Evolutionary conservation across 1,284 basidiomycete genomes (phyloP).

Genomic region (Exobasidium cylindrosporum): DNA sequence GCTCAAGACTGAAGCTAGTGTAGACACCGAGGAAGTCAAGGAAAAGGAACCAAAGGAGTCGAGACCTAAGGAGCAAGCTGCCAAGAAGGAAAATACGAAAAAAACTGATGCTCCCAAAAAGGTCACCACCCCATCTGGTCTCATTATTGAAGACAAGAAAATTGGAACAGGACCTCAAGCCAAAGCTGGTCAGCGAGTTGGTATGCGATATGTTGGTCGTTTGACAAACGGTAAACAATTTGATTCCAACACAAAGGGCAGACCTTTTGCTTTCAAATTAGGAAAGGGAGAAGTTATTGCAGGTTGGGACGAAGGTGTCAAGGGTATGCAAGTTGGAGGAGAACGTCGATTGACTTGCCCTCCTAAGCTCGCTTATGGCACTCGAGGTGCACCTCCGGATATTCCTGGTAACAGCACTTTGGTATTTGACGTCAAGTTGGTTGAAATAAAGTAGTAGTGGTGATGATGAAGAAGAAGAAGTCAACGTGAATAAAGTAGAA

Average conservation of each 20-base stretch:
- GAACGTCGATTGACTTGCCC: slow-evolving; percentile 81
- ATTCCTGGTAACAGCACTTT: slow-evolving; percentile 61
- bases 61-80: slow-evolving; percentile 44
- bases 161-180: slow-evolving; percentile 76
- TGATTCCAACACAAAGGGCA: slow-evolving; percentile 83
- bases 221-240: slow-evolving; percentile 80
- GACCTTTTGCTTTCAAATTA: slow-evolving; percentile 81
- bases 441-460: slow-evolving; percentile 57
- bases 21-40: slow-evolving; percentile 28
- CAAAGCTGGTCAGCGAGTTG: slow-evolving; percentile 78
- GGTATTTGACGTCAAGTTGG: slow-evolving; percentile 62
- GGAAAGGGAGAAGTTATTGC: slow-evolving; percentile 89
- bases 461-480: neutral
- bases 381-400: slow-evolving; percentile 58
- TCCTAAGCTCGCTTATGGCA: slow-evolving; percentile 60
- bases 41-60: slow-evolving; percentile 28
- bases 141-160: slow-evolving; percentile 75
- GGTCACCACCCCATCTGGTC: slow-evolving; percentile 67
- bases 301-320: slow-evolving; percentile 83
- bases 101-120: slow-evolving; percentile 50
- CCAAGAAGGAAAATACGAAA: slow-evolving; percentile 48
- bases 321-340: slow-evolving; percentile 86
- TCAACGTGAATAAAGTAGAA: no score
- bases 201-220: slow-evolving; percentile 88
- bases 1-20: slow-evolving; percentile 62